These are phyloP conservation scores for Moringa oleifera DNA, from an alignment of 345 rosid species.

Conservation along the genomic window DNA sequence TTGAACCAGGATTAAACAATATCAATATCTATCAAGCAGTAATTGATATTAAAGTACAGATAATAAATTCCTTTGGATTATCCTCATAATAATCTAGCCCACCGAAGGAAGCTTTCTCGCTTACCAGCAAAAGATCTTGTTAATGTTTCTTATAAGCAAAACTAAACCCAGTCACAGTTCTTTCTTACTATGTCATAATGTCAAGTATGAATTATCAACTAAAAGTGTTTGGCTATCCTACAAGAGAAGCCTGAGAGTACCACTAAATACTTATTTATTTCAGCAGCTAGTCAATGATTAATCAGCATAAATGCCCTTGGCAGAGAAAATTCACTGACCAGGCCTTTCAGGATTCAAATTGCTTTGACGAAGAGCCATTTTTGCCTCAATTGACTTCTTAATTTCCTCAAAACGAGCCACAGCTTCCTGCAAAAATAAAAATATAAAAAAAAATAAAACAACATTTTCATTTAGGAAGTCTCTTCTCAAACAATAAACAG, in stretches of 20 bases:
- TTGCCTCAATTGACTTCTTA: slow-evolving; percentile 74
- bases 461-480: neutral
- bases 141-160: neutral
- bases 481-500: neutral
- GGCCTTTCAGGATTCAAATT: slow-evolving; percentile 94
- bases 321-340: slow-evolving; percentile 42
- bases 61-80: neutral
- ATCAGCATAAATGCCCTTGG: neutral
- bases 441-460: neutral
- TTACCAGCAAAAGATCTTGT: neutral
- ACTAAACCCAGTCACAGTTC: neutral
- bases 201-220: neutral
- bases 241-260: neutral
- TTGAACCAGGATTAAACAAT: slow-evolving; percentile 30
- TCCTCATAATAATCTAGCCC: neutral
- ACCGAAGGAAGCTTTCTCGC: neutral
- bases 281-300: slow-evolving; percentile 1
- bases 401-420: slow-evolving; percentile 85
- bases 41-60: neutral
- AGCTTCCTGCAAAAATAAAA: slow-evolving; percentile 55
- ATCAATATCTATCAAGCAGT: slow-evolving; percentile 21
- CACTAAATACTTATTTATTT: neutral
- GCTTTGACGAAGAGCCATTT: slow-evolving; percentile 81
- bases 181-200: neutral
- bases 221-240: neutral